Base-by-base conservation (phyloP, 129 eudicot genomes). In the Centella asiatica region DNA sequence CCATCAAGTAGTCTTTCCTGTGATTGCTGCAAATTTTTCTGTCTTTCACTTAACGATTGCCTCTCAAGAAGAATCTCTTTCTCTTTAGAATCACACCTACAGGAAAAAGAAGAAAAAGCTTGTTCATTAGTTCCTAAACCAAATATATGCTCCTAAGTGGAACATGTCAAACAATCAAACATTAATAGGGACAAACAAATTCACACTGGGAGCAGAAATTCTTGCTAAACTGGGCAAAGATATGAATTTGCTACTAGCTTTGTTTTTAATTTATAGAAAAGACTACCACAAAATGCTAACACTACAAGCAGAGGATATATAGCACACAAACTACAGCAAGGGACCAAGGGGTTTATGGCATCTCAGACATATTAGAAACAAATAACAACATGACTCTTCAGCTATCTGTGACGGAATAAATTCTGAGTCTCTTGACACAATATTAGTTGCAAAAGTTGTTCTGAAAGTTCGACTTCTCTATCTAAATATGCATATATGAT, bases 11-110 rank as follows among this genome's bases (percentile, higher is more conserved):
- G 62, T 40, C 79, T 69, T 65, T 85, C 94, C 44, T 92, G 83
- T 4, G 81, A 76, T 36, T 82, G 86, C 79, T 75, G 87, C 69
- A 87, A 62, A 57, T 62, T 54, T 80, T 76, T 92, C 67, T 87
- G 90, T 70, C 96, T 84, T 68, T 85, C 99, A 55, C 70, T 20
- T 53, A 92, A 71, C 12, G 96, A 82, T 72, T 84, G 83, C 72
- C 90, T 78, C 83, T 92, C 96, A 44, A 76, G 83, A 57, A 70
- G 66, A 34, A 87, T 68, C 54, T 87, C 96, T 60, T 78, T 82
- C 74, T 92, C 99, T 79, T 85, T 92, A 24, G 81, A 81, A 66
- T 84, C 99, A 74, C 83, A 78, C 39, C 99, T 92, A 64, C 42
- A 40, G 69, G 24, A 65, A 49, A n/a, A 27, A 61, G 10, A 55